Evolutionary conservation across 2,329 filamentous ascomycete species (phyloP).

Genomic region (Penicillium italicum): DNA sequence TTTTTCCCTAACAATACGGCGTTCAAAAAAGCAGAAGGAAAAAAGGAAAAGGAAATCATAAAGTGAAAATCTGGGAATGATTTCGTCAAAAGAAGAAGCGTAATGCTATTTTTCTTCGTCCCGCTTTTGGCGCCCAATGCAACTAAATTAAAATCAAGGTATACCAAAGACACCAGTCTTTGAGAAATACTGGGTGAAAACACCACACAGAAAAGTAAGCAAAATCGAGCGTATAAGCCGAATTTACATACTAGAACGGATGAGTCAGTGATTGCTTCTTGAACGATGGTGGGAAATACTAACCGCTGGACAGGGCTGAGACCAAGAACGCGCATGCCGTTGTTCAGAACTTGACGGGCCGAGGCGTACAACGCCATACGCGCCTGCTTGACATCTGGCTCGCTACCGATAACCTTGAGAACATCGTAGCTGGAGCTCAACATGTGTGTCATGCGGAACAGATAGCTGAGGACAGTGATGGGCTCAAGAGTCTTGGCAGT

Average conservation of each 20-base stretch:
- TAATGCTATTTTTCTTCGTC: slow-evolving; percentile 17
- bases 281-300: slow-evolving; percentile 8
- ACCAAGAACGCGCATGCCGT: slow-evolving; percentile 64
- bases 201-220: not conserved
- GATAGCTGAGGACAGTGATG: slow-evolving; percentile 61
- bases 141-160: slow-evolving; percentile 14
- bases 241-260: slow-evolving; percentile 28
- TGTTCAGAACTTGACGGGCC: slow-evolving; percentile 61
- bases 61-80: not conserved
- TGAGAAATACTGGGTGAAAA: slow-evolving; percentile 4
- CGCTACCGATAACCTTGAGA: slow-evolving; percentile 59
- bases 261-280: slow-evolving; percentile 9
- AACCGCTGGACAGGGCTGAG: slow-evolving; percentile 62
- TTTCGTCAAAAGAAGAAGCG: not conserved
- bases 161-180: slow-evolving; percentile 13
- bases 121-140: slow-evolving; percentile 23
- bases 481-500: slow-evolving; percentile 66
- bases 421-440: slow-evolving; percentile 61
- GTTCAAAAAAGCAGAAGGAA: not conserved
- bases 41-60: not conserved
- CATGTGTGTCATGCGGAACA: slow-evolving; percentile 64
- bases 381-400: slow-evolving; percentile 56
- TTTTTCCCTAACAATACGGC: not conserved
- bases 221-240: not conserved
- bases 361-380: slow-evolving; percentile 60